Evolutionary conservation across 2,329 filamentous ascomycete genomes (phyloP), one percentile per base, ranked within the genome.

Genomic region (Fusarium luffae): DNA sequence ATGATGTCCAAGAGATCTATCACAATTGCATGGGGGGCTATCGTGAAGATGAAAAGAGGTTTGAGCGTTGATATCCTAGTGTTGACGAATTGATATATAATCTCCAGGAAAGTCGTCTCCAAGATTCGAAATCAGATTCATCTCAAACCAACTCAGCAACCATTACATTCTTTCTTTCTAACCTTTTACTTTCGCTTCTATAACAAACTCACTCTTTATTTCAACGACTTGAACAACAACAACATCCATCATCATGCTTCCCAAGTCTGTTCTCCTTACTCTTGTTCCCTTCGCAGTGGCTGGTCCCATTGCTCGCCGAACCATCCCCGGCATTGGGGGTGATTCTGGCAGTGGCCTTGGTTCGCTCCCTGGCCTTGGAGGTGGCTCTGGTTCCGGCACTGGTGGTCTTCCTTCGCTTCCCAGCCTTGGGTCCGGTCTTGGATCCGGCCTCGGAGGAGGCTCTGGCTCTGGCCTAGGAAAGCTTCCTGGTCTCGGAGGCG

Each of bases 211-310:
- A 37, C 41, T 25, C 55, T 59, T 65, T 59, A 55, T 32, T 56
- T 65, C 40, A 52, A 46, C 37, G 28, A 27, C 40, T 30, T 44
- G 41, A 43, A 23, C 43, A 63, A 47, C 18, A 58, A 27, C 18
- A 58, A 27, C 46, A 16, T 10, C 16, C 21, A 63, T 49, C 52
- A 70, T 44, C 30, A 75, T 75, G 71, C 66, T 69, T 54, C 69
- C 70, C 37, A 64, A 63, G 23, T 50, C 67, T 46, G 40, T 75
- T 48, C 63, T 75, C 54, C 40, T 75, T 47, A 62, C 68, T 54
- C 68, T 75, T 6, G 58, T 66, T 51, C 68, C 73, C 27, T 58
- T 75, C 27, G 73, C 61, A 41, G 54, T 69, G 59, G 73, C 73
- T 41, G 63, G 69, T 42, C 73, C 73, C 61, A 59, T 75, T 42